phyloP scores from a whole-genome alignment of 2,329 filamentous ascomycete genomes.

The Dichotomopilus funicola region DNA sequence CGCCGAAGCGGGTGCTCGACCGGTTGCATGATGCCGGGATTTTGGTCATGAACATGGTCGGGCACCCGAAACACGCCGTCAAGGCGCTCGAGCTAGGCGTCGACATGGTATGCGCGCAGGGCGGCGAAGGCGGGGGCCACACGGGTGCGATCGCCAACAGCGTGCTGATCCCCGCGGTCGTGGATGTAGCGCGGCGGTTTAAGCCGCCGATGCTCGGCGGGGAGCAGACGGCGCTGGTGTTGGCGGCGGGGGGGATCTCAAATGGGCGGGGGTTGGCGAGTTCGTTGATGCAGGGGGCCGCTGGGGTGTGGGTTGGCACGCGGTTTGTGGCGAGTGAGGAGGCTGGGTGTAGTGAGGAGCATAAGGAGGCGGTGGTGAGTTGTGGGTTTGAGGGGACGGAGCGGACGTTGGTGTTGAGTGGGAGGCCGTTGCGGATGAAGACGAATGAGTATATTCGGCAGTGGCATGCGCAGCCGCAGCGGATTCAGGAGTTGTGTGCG shows the following conservation, averaged over 20 bases:
- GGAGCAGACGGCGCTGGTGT: constrained; percentile 61
- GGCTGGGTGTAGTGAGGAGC: constrained; percentile 71
- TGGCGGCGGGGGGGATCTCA: constrained; percentile 82
- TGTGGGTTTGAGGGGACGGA: constrained; percentile 75
- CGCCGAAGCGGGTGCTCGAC: constrained; percentile 66
- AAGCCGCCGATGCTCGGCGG: constrained; percentile 63
- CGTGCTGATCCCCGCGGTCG: constrained; percentile 81
- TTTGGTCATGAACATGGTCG: constrained; percentile 95
- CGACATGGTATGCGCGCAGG: constrained; percentile 87
- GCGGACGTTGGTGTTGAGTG: constrained; percentile 74
- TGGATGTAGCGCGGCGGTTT: constrained; percentile 72
- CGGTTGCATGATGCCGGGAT: constrained; percentile 73
- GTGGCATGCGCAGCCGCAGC: constrained; percentile 72
- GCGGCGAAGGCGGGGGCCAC: constrained; percentile 88
- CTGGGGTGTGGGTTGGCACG: constrained; percentile 90
- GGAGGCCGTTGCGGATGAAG: constrained; percentile 71
- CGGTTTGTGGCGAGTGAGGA: constrained; percentile 80
- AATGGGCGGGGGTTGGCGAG: constrained; percentile 76
- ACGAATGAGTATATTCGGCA: constrained; percentile 75
- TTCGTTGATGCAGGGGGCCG: constrained; percentile 79
- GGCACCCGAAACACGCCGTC: constrained; percentile 81
- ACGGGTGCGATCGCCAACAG: constrained; percentile 81
- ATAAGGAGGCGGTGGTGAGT: constrained; percentile 78
- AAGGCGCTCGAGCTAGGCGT: constrained; percentile 84
- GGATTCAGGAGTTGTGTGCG: constrained; percentile 69